Percentiles rank a stretch among this genome's conserved stretches.
Conservation (phyloP, 106 monocot species). For the Chionographis japonica region DNA sequence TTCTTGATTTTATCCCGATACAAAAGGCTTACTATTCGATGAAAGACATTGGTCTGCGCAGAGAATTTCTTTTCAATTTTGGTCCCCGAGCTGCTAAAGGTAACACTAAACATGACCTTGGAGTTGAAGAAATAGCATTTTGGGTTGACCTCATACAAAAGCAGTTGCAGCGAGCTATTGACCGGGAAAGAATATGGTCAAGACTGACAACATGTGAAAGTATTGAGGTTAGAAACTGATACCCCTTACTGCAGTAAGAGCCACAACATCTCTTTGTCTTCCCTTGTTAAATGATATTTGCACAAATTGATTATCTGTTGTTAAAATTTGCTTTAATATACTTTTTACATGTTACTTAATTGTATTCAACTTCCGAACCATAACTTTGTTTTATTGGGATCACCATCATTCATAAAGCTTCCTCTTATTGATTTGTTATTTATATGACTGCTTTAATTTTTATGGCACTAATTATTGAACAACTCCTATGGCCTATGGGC, state of each 20-base stretch:
- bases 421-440: no score
- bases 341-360: no score
- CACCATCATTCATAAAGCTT: no score
- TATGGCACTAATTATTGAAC: no score
- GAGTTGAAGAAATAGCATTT: constrained; percentile 88
- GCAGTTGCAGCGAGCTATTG: constrained; percentile 71
- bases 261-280: not conserved
- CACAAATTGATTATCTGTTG: not conserved
- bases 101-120: constrained; percentile 39
- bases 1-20: constrained; percentile 84
- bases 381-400: no score
- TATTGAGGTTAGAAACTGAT: constrained; percentile 70
- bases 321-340: no score
- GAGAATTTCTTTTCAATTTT: constrained; percentile 94
- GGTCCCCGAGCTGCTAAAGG: constrained; percentile 74
- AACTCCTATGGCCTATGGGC: no score
- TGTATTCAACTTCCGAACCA: no score
- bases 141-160: constrained; percentile 88
- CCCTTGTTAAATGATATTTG: not conserved
- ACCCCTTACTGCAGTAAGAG: not conserved
- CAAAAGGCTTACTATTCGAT: constrained; percentile 61
- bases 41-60: constrained; percentile 76
- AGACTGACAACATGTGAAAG: constrained; percentile 95
- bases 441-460: no score
- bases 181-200: constrained; percentile 98